These are phyloP conservation scores for Lignosus rhinocerotis DNA, from an alignment of 1,284 basidiomycete species.

Conservation along the genomic window DNA sequence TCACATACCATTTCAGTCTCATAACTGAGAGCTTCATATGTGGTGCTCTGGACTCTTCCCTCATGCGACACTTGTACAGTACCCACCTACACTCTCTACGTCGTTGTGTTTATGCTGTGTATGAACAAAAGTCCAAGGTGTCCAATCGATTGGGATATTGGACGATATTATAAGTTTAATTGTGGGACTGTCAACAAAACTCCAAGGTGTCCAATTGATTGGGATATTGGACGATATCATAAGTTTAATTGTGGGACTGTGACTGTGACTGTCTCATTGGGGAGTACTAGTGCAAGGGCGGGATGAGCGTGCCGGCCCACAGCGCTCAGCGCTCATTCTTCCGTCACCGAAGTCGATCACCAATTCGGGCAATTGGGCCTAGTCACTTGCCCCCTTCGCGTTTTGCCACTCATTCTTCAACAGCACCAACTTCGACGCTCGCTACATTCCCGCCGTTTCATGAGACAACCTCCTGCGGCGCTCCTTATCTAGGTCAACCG, in stretches of 20 bases:
- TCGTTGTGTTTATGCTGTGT: neutral
- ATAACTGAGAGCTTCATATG: neutral
- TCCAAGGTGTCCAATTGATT: too few species aligned
- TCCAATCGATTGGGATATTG: too few species aligned
- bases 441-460: neutral
- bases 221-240: too few species aligned
- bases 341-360: constrained; percentile 6
- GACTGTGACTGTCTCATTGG: too few species aligned
- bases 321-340: neutral
- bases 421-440: neutral
- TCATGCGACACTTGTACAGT: neutral
- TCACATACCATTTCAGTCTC: constrained; percentile 5
- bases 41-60: neutral
- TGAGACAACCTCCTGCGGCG: neutral
- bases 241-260: too few species aligned
- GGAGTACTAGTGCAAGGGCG: too few species aligned
- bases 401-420: neutral
- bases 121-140: neutral
- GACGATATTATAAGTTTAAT: too few species aligned
- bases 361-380: constrained; percentile 7
- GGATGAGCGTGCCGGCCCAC: neutral
- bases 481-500: neutral
- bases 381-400: neutral
- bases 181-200: too few species aligned
- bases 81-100: neutral